Evolutionary conservation across 2,329 filamentous ascomycete genomes (phyloP), one percentile per base, ranked within the genome.

Genomic region (Mycocentrospora acerina): DNA sequence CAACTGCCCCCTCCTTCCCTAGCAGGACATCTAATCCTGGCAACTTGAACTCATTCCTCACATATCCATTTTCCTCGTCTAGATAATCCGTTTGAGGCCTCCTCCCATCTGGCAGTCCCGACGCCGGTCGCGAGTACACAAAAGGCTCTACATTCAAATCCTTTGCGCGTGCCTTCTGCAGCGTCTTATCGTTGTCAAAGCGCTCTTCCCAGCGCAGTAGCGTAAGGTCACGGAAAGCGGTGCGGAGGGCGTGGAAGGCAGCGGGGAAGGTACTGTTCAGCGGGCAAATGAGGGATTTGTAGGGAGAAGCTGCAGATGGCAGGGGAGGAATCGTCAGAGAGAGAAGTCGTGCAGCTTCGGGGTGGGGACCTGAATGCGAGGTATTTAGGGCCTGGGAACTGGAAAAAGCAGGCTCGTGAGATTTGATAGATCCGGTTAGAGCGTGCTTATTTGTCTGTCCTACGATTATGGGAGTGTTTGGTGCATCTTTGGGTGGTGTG

Each of bases 171-270:
- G 51, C 24, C 7, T 51, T 50, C 17, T 67, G 59, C 3, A 57
- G 30, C 1, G 25, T 22, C 5, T 37, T 41, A 22, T 54, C 40
- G 10, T 42, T n/a, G 25, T 57, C 51, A 38, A 69, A 50, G 12
- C 72, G 69, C 28, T 70, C 55, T 42, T 69, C 62, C 72, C 72
- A 75, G 3, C 59, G 34, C 1, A 70, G 50, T 2, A 63, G 52
- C 0, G 71, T 72, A 12, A 67, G 55, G 43, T 66, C 61, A 33
- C 57, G 52, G 61, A 74, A 75, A 7, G 57, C 51, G 31, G 62
- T 54, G 30, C 63, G 60, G 59, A 73, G 73, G 30, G 51, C 38
- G 17, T 49, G 50, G 39, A 63, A 64, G 8, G 71, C 68, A 8
- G 57, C 51, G 2, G 29, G 6, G 51, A 60, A 71, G 41, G 49